Evolutionary conservation across 768 basidiomycete genomes (phyloP).

Genomic region (Mycena chlorophos): DNA sequence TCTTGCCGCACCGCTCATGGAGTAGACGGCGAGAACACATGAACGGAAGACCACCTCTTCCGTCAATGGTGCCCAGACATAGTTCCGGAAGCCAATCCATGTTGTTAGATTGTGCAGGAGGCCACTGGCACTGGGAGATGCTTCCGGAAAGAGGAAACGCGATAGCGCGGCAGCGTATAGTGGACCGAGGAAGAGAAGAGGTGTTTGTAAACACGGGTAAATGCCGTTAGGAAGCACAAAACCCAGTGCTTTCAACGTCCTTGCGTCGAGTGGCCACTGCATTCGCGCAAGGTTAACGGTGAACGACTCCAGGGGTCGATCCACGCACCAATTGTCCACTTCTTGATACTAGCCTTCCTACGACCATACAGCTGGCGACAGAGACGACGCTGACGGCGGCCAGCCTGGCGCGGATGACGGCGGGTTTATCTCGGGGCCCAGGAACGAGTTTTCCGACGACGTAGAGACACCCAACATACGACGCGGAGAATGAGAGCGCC

Average conservation of each 20-base stretch:
- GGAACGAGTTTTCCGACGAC: background rate
- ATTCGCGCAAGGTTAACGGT: background rate
- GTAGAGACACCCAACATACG: background rate
- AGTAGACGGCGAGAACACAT: background rate
- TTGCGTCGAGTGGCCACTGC: too few relatives aligned
- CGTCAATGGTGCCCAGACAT: background rate
- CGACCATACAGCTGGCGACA: background rate
- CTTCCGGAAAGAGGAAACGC: background rate
- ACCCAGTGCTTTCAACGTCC: background rate
- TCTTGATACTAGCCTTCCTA: background rate
- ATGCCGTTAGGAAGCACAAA: background rate
- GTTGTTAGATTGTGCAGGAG: background rate
- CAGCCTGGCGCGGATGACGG: background rate
- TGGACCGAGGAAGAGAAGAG: background rate
- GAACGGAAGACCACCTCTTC: background rate
- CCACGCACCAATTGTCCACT: background rate
- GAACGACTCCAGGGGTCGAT: background rate
- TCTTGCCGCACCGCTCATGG: too few relatives aligned
- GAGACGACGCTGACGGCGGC: background rate
- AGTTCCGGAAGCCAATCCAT: background rate
- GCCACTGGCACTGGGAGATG: background rate
- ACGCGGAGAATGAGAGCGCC: background rate
- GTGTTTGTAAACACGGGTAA: background rate
- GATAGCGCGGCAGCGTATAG: too few relatives aligned
- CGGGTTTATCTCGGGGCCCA: background rate